Evolutionary conservation across 768 basidiomycete species (phyloP), one percentile per base, ranked within the genome.

Genomic region (Amylocystis lapponica): DNA sequence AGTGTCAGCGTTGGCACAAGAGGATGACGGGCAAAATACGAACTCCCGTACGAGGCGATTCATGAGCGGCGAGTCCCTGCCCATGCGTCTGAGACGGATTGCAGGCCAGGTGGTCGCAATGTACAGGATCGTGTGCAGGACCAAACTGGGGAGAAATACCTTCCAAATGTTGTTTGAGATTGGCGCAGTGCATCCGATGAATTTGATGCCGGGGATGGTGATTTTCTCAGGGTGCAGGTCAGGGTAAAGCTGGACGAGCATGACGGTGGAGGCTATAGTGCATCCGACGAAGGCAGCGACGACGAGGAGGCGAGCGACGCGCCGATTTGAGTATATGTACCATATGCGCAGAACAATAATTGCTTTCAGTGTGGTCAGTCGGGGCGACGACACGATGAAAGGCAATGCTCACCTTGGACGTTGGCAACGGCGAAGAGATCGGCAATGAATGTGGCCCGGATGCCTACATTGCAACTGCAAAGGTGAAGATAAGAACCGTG

Each of bases 321-420:
- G 37, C 26, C 31, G 22, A 25, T 48, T 49, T 8, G 42, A 43
- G 27, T 47, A 55, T 21, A 55, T 46, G 31, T 52, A 50, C 46
- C 54, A 55, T 12, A 52, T 52, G 9, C 54, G 51, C 19, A 55
- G 39, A 16, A 55, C 54, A 26, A 55, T 47, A 40, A 55, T 48
- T 11, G 48, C 54, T 53, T 12, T 34, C 4, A 12, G 16, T 23
- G 20, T 16, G 12, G 2, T 20, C 14, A 27, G 20, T 36, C 23
- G 3, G 9, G 16, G 1, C 19, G n/a, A n/a, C 11, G 16, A 14
- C 16, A 11, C n/a, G 3, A 13, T n/a, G 34, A 22, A 39, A 31
- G 14, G 29, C 12, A 19, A 22, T 12, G n/a, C 46, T 22, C 17
- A 50, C 51, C 47, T 41, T 55, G 48, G 5, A 49, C 45, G 14